Evolutionary conservation across 1,284 basidiomycete genomes (phyloP).

Genomic region (Ustanciosporium gigantosporum): DNA sequence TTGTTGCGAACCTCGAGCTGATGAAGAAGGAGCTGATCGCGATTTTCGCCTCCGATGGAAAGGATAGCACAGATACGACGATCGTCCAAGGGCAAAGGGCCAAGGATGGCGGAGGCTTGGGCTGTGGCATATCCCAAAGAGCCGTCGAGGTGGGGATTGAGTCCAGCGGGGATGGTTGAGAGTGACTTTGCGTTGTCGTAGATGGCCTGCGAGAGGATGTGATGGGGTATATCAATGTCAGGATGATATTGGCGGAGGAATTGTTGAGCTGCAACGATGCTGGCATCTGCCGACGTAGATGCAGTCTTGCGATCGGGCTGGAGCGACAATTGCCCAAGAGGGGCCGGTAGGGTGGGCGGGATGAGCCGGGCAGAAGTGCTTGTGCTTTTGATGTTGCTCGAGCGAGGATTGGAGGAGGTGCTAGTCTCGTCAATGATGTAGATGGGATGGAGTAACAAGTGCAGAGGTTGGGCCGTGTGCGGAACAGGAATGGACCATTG

Average conservation of each 20-base stretch:
- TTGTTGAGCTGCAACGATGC: slow-evolving; percentile 18
- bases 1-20: slow-evolving; percentile 4
- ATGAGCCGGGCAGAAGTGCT: slow-evolving; percentile 4
- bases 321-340: slow-evolving; percentile 3
- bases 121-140: slow-evolving; percentile 13
- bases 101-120: slow-evolving; percentile 22
- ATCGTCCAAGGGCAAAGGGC: slow-evolving; percentile 3
- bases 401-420: neutral
- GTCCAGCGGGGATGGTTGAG: slow-evolving; percentile 1
- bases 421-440: neutral
- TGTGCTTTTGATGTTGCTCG: too few relatives aligned
- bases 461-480: neutral
- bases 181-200: slow-evolving; percentile 13
- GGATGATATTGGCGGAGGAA: slow-evolving; percentile 12
- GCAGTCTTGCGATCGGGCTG: slow-evolving; percentile 1
- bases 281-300: slow-evolving; percentile 19
- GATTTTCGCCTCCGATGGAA: slow-evolving; percentile 16
- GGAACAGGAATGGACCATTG: slow-evolving; percentile 11
- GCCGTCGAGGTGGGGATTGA: slow-evolving; percentile 9
- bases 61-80: slow-evolving; percentile 3
- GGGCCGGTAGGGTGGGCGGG: slow-evolving; percentile 1
- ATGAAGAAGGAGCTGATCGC: slow-evolving; percentile 22
- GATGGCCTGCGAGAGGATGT: slow-evolving; percentile 11
- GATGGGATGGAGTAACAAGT: neutral
- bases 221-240: slow-evolving; percentile 22